These are phyloP conservation scores for Colletotrichum horii DNA, from an alignment of 2,329 filamentous ascomycete species.

Conservation along the genomic window DNA sequence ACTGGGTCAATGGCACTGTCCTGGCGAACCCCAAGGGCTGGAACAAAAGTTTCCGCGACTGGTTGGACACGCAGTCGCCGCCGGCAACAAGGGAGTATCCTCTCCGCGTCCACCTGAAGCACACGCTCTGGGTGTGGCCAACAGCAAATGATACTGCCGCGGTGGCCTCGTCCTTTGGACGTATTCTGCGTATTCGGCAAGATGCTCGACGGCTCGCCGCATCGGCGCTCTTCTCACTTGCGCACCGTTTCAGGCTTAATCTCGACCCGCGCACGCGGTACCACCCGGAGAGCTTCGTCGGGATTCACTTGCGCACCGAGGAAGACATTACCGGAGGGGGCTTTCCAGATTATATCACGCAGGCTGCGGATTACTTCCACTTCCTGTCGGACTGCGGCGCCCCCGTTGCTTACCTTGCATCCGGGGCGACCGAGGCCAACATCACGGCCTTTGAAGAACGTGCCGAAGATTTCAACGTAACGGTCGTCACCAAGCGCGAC, in stretches of 20 bases:
- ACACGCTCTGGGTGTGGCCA: conserved; percentile 34
- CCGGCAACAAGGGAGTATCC: conserved; percentile 31
- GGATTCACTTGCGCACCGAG: conserved; percentile 41
- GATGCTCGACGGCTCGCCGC: conserved; percentile 39
- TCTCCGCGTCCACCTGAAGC: conserved; percentile 35
- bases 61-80: conserved; percentile 31
- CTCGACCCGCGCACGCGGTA: conserved; percentile 30
- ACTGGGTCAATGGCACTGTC: conserved; percentile 28
- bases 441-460: conserved; percentile 38
- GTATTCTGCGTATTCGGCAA: conserved; percentile 38
- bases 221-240: conserved; percentile 37
- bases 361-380: conserved; percentile 35
- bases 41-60: conserved; percentile 26
- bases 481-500: conserved; percentile 46
- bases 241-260: conserved; percentile 27
- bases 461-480: conserved; percentile 39
- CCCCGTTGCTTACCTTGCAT: conserved; percentile 46
- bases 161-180: conserved; percentile 41
- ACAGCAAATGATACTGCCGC: conserved; percentile 30
- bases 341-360: conserved; percentile 35
- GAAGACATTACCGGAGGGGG: conserved; percentile 27
- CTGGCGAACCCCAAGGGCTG: conserved; percentile 26
- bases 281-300: conserved; percentile 31
- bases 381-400: conserved; percentile 31
- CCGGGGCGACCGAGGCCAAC: conserved; percentile 40